These are phyloP conservation scores for Purpureocillium takamizusanense DNA, from an alignment of 2,329 filamentous ascomycete species.

Conservation along the genomic window DNA sequence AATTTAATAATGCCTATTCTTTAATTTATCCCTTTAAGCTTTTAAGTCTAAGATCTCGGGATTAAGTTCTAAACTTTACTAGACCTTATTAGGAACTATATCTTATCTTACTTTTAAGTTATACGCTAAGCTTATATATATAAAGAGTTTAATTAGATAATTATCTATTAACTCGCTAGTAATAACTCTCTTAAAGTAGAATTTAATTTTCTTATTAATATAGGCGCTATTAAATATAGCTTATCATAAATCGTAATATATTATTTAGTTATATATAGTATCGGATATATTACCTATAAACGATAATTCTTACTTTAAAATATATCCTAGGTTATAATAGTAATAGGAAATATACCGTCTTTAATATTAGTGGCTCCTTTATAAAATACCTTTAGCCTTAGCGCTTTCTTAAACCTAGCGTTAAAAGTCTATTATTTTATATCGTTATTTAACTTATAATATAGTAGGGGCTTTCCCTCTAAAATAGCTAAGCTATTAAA, in stretches of 20 bases:
- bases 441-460: no score
- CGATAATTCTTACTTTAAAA: no score
- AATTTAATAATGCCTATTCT: conserved; percentile 11
- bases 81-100: conserved; percentile 18
- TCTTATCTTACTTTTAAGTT: conserved; percentile 13
- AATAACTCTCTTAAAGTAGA: conserved; percentile 16
- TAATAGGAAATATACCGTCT: not conserved
- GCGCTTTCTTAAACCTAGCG: no score
- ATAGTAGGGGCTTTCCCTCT: no score
- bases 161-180: conserved; percentile 1
- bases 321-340: no score
- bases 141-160: not conserved
- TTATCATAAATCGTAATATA: conserved; percentile 14
- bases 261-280: conserved; percentile 15
- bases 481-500: no score
- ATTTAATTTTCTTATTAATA: conserved; percentile 15
- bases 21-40: conserved; percentile 8
- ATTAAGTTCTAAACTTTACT: conserved; percentile 9
- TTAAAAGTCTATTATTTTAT: no score
- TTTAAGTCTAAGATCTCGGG: conserved; percentile 13
- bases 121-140: conserved; percentile 10
- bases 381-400: not conserved
- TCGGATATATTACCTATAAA: conserved; percentile 3
- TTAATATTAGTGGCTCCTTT: not conserved
- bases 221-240: conserved; percentile 14